Evolutionary conservation across 306 rosid genomes (phyloP).

Genomic region (Acmispon strigosus): DNA sequence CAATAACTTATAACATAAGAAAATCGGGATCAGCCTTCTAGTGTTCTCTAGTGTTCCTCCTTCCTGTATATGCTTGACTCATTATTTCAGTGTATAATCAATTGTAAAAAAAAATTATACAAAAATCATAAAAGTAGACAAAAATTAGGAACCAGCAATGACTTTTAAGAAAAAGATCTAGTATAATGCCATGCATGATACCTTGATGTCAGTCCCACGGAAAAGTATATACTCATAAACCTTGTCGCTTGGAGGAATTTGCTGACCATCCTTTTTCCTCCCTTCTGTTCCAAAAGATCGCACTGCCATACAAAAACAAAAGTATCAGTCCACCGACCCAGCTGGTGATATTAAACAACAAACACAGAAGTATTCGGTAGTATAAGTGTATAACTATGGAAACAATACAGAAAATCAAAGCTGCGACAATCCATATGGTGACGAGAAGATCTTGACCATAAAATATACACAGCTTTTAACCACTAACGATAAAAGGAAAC

Average conservation of each 20-base stretch:
- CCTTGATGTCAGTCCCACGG: constrained; percentile 95
- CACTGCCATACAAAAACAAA: constrained; percentile 46
- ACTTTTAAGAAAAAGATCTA: neutral
- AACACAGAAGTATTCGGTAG: neutral
- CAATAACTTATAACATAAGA: neutral
- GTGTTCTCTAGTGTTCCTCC: neutral
- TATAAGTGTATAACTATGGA: neutral
- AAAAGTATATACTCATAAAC: constrained; percentile 86
- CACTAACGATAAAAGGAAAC: neutral
- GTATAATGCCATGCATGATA: constrained; percentile 16
- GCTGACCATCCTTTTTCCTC: constrained; percentile 88
- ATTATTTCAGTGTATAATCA: neutral
- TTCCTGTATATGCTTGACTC: neutral
- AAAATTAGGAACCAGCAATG: neutral
- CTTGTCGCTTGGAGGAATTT: constrained; percentile 78
- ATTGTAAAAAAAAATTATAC: neutral
- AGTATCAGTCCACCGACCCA: constrained; percentile 8
- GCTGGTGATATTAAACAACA: neutral
- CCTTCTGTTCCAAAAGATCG: constrained; percentile 97
- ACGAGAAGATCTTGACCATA: neutral
- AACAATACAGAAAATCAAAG: neutral
- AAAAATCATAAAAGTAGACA: neutral
- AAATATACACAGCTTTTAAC: neutral
- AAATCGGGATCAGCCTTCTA: neutral
- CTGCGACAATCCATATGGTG: neutral